Evolutionary conservation across 768 basidiomycete genomes (phyloP).

Genomic region (Holtermannia corniformis): DNA sequence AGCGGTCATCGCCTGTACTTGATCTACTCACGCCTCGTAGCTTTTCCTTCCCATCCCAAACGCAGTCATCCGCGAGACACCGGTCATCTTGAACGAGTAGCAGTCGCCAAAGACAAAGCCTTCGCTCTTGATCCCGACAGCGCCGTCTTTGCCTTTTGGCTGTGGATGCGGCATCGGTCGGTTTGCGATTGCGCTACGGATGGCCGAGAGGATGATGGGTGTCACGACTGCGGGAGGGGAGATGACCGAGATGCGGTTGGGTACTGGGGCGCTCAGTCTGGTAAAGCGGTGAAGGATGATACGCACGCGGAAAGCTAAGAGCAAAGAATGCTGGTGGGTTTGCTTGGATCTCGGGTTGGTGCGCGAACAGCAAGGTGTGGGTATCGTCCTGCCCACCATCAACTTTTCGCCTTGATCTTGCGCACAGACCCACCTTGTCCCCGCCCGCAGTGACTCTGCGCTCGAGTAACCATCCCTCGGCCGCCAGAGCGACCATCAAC

Average conservation of each 20-base stretch:
- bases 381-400: slow-evolving; percentile 12
- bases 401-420: neutral
- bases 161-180: neutral
- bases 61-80: neutral
- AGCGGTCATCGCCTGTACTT: neutral
- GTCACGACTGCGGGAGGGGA: slow-evolving; percentile 27
- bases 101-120: neutral
- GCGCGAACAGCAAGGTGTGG: slow-evolving; percentile 28
- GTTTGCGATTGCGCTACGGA: slow-evolving; percentile 22
- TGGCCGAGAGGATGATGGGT: slow-evolving; percentile 24
- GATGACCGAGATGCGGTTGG: slow-evolving; percentile 32
- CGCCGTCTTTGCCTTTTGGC: neutral
- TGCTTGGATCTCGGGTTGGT: slow-evolving; percentile 8
- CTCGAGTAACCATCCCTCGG: slow-evolving; percentile 25
- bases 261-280: slow-evolving; percentile 19
- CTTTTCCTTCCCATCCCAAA: neutral
- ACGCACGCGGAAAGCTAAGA: slow-evolving; percentile 27
- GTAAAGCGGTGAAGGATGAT: neutral
- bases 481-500: slow-evolving; percentile 17
- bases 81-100: neutral
- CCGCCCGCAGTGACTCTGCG: slow-evolving; percentile 20
- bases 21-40: neutral
- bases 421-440: slow-evolving; percentile 10
- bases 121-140: neutral
- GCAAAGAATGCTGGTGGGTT: slow-evolving; percentile 29